Conservation (phyloP, 2,329 filamentous ascomycete species). For the Penicillium occitanis region DNA sequence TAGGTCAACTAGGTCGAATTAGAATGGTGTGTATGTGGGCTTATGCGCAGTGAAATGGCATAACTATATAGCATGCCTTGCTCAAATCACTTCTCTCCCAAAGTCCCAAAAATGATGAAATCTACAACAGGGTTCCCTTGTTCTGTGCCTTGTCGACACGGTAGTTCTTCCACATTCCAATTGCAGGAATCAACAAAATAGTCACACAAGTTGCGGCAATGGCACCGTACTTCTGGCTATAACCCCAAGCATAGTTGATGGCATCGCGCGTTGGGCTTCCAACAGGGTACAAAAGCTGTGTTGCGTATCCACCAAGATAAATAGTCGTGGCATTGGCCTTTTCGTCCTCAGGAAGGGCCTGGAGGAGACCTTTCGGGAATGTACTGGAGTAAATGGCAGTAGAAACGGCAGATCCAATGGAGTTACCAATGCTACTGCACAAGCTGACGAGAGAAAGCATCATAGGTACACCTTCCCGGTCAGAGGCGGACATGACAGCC, state of each 20-base stretch:
- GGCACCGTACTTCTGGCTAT: constrained; percentile 37
- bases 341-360: constrained; percentile 44
- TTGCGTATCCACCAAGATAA: constrained; percentile 30
- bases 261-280: constrained; percentile 34
- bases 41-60: background rate
- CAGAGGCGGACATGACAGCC: constrained; percentile 57
- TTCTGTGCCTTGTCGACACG: constrained; percentile 42
- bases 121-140: constrained; percentile 35
- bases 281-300: constrained; percentile 33
- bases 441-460: constrained; percentile 40
- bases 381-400: constrained; percentile 58
- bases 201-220: constrained; percentile 39
- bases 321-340: constrained; percentile 27
- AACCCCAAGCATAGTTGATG: constrained; percentile 40
- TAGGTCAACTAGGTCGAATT: background rate
- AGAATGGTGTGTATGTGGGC: background rate
- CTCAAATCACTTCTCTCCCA: background rate
- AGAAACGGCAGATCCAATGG: constrained; percentile 35
- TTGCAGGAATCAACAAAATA: constrained; percentile 34
- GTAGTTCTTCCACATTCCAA: constrained; percentile 43
- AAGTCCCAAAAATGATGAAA: background rate
- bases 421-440: constrained; percentile 37
- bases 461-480: constrained; percentile 55
- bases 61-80: background rate
- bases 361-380: constrained; percentile 50